Conservation (phyloP, 805 yeast genomes). For the Kuraishia hungarica region DNA sequence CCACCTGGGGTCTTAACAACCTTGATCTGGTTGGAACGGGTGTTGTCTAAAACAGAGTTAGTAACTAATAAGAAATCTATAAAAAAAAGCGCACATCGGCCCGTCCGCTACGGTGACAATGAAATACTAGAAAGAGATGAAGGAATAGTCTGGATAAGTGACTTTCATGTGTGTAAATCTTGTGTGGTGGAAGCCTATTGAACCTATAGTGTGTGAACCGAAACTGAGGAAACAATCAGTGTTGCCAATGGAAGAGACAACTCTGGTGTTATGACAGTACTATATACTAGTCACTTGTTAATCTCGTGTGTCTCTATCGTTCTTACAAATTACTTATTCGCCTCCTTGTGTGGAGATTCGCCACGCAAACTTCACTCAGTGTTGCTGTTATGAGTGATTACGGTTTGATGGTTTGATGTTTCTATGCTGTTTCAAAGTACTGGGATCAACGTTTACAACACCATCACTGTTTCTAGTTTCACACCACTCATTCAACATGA, state of each 20-base stretch:
- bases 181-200: no score
- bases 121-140: background rate
- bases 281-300: no score
- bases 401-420: background rate
- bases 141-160: no score
- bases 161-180: no score
- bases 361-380: background rate
- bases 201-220: no score
- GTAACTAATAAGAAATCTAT: slow-evolving; percentile 3
- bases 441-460: background rate
- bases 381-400: background rate
- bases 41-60: slow-evolving; percentile 64
- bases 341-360: no score
- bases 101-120: slow-evolving; percentile 4
- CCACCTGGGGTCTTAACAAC: slow-evolving; percentile 99
- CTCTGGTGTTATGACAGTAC: no score
- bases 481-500: background rate
- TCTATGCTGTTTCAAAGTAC: background rate
- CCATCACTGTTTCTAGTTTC: background rate
- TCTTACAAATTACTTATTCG: no score
- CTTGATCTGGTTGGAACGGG: slow-evolving; percentile 99
- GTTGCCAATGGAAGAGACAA: no score
- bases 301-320: no score
- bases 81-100: no score
- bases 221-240: no score